Base-by-base conservation (phyloP, 176 grass and related monocot genomes). In the Musa beccarii region DNA sequence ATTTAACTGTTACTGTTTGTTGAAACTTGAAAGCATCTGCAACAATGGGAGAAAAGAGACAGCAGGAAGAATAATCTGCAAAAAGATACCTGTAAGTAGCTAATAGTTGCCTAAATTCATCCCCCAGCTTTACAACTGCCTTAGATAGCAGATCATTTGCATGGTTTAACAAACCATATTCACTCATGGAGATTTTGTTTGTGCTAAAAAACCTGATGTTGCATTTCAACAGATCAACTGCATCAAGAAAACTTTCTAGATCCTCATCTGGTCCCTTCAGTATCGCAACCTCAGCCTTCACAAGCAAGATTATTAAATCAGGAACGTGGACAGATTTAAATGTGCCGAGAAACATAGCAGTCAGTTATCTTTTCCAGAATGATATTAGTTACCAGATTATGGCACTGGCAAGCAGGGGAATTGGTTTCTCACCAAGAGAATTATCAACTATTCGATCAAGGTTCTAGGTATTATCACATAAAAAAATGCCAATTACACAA, bases 181-280 rank as follows among this genome's bases (percentile, higher is more conserved):
- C 86, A 83, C 81, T 91, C 62, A 75, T 91, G 72, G 89, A 91
- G 54, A 84, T 99, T 79, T 94, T 99, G 14, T 89, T 87, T 0
- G 86, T 82, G 80, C 80, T 84, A 80, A 99, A 89, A 74, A 94
- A 99, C 13, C 70, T 72, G 23, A 79, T 69, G 11, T 87, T 86
- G 75, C 88, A 76, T 99, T 84, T 94, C 16, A 99, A 70, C 69
- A 78, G 53, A 79, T 94, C 95, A 21, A 99, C 82, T 71, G 90
- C 95, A 54, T 87, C 82, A 20, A 99, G 83, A 74, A 89, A 99
- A 69, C 90, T 79, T 79, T 99, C 88, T 49, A 94, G 79, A 89
- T 99, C 90, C 59, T 99, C 90, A 71, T 90, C 90, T 17, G 95
- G 95, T 55, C 95, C 95, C 69, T 86, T 93, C 69, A 85, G 50